Conservation (phyloP, 305 asterid species). For the Coffea humblotiana region DNA sequence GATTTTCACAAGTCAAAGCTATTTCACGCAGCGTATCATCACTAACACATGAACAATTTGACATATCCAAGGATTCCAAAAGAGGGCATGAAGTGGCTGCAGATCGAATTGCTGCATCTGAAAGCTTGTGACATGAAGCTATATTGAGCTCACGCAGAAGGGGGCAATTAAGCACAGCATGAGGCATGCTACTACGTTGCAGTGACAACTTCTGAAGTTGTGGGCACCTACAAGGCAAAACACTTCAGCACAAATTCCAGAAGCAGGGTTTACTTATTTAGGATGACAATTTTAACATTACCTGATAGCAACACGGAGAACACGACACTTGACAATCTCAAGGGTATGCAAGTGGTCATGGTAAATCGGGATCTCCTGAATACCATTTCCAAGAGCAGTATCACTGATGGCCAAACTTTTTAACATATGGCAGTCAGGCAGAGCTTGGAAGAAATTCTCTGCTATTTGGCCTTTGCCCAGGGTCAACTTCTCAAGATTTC, state of each 20-base stretch:
- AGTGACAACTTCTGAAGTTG: conserved; percentile 86
- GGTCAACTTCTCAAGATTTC: conserved; percentile 84
- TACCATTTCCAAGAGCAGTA: conserved; percentile 88
- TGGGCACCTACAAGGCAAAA: conserved; percentile 69
- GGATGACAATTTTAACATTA: conserved; percentile 21
- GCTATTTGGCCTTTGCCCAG: conserved; percentile 92
- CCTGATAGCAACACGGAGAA: conserved; percentile 88
- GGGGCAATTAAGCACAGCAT: conserved; percentile 82
- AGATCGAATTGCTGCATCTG: conserved; percentile 96
- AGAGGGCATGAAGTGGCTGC: conserved; percentile 90
- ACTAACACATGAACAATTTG: conserved; percentile 88
- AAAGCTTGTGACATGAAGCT: conserved; percentile 97
- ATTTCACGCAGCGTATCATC: conserved; percentile 91
- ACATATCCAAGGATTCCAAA: conserved; percentile 90
- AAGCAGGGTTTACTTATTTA: not conserved
- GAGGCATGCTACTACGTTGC: conserved; percentile 98
- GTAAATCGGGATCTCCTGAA: conserved; percentile 72
- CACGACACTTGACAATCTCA: conserved; percentile 92
- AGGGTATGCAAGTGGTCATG: conserved; percentile 78
- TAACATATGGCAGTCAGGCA: conserved; percentile 73
- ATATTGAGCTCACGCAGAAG: conserved; percentile 85
- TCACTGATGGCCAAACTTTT: conserved; percentile 81
- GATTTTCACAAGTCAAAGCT: conserved; percentile 69
- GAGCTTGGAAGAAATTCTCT: conserved; percentile 74
- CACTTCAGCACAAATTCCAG: conserved; percentile 12